Percentiles rank a stretch among this genome's conserved stretches.
phyloP scores from a whole-genome alignment of 345 rosid genomes.

The Syzygium jambos region DNA sequence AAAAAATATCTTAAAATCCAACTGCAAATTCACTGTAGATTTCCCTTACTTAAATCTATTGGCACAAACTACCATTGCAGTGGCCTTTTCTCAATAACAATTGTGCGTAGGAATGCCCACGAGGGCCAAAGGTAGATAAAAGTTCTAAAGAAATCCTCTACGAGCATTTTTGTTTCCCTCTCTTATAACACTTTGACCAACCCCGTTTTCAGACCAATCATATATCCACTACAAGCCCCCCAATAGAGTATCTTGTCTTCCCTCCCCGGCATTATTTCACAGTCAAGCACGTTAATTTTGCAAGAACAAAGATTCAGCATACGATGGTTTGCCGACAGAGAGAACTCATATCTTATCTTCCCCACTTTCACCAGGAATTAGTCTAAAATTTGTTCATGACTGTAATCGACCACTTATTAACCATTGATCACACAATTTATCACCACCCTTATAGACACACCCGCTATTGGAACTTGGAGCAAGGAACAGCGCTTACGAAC shows the following conservation, averaged over 20 bases:
- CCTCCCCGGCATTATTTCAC: background rate
- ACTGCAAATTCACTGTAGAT: background rate
- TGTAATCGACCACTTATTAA: background rate
- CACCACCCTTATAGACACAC: background rate
- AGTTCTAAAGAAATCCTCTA: background rate
- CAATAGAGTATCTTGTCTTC: background rate
- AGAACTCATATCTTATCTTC: background rate
- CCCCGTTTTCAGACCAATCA: background rate
- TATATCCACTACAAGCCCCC: background rate
- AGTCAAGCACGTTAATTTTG: background rate
- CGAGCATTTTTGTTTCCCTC: no score
- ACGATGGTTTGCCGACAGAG: background rate
- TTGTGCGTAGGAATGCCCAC: background rate
- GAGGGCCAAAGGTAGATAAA: background rate
- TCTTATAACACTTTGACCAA: background rate
- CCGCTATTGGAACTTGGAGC: background rate
- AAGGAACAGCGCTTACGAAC: background rate
- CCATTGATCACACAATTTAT: background rate
- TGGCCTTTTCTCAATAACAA: background rate
- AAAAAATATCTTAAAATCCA: background rate
- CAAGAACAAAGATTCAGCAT: background rate
- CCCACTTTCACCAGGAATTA: background rate
- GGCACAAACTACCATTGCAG: background rate
- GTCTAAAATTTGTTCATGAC: background rate
- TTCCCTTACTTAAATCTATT: background rate